These are phyloP conservation scores for Pyricularia sp. DNA, from an alignment of 2,329 filamentous ascomycete genomes.

Conservation along the genomic window DNA sequence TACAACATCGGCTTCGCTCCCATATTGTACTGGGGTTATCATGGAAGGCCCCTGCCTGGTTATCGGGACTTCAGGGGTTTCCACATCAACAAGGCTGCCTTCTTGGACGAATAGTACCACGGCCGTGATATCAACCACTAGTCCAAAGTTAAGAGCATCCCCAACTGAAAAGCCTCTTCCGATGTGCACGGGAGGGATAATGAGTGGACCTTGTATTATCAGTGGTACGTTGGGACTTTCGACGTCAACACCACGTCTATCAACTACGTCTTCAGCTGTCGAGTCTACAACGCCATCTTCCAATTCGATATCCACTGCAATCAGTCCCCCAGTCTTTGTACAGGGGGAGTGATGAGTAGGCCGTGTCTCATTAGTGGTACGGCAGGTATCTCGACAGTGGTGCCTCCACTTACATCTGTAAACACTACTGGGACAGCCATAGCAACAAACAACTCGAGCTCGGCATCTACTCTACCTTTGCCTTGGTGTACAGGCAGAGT, in stretches of 20 bases:
- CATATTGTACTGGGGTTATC: background rate
- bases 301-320: no score
- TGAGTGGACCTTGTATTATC: background rate
- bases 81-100: background rate
- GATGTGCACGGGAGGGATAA: background rate
- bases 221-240: background rate
- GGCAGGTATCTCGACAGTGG: background rate
- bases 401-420: background rate
- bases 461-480: background rate
- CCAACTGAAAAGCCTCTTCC: background rate
- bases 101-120: background rate
- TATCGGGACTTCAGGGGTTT: background rate
- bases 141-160: background rate
- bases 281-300: background rate
- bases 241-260: background rate
- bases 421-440: background rate
- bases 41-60: slow-evolving; percentile 1
- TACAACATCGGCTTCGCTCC: background rate
- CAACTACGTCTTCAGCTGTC: background rate
- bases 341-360: background rate
- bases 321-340: background rate
- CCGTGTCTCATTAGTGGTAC: background rate
- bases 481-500: background rate
- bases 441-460: background rate
- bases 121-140: background rate